Conservation (phyloP, 1,284 basidiomycete species). For the Ceratobasidium papillatum region DNA sequence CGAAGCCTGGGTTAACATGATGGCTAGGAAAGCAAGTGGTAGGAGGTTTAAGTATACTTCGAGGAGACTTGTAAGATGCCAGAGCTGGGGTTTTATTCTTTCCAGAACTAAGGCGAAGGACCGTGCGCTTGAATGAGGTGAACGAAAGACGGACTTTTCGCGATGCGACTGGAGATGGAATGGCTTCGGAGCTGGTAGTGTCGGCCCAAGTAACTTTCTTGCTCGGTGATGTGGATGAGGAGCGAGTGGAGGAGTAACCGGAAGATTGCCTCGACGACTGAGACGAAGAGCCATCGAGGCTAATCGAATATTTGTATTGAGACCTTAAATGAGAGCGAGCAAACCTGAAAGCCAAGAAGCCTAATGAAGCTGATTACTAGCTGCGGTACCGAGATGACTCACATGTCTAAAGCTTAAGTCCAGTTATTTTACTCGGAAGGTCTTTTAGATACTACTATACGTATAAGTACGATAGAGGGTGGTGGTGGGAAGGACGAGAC, state of each 20-base stretch:
- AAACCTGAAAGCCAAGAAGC: neutral
- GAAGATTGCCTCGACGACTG: neutral
- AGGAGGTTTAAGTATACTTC: conserved; percentile 13
- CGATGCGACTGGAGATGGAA: neutral
- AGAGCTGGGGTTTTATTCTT: neutral
- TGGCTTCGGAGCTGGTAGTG: too few relatives aligned
- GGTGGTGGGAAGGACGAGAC: neutral
- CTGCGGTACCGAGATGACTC: neutral
- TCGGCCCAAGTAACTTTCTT: neutral
- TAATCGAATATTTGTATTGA: neutral
- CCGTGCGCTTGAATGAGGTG: neutral
- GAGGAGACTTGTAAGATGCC: neutral
- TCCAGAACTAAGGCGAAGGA: neutral
- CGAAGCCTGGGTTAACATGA: neutral
- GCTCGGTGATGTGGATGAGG: neutral
- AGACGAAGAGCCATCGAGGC: neutral
- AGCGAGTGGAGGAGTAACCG: neutral
- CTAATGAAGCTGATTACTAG: neutral
- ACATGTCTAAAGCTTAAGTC: neutral
- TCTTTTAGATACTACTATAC: neutral
- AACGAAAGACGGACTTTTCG: neutral
- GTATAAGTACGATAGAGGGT: neutral
- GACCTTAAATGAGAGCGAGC: neutral
- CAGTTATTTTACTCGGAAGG: neutral
- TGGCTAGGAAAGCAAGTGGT: neutral